Evolutionary conservation across 2,329 filamentous ascomycete species (phyloP).

Genomic region (Clarireedia sp.): DNA sequence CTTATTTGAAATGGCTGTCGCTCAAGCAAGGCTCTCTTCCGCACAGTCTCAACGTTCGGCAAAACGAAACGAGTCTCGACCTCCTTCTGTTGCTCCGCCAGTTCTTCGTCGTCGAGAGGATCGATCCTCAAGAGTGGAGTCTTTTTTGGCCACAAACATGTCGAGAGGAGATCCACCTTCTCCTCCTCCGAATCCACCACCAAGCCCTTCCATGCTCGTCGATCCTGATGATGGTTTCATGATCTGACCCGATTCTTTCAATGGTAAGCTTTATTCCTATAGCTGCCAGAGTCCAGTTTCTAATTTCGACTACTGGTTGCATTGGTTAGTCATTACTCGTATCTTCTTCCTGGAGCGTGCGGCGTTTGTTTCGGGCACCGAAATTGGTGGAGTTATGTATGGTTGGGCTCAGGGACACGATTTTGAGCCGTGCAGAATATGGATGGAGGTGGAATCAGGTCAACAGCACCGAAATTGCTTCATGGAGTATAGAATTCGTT

Average conservation of each 20-base stretch:
- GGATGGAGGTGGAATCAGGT: neutral
- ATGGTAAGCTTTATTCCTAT: constrained; percentile 5
- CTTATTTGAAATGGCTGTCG: neutral
- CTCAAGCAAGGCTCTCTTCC: neutral
- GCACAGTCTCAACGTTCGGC: neutral
- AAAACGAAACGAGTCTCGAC: neutral
- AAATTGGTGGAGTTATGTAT: neutral
- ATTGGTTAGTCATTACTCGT: neutral
- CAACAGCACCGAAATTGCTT: neutral
- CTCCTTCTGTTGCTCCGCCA: neutral
- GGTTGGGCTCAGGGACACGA: no score
- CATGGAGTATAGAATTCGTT: constrained; percentile 4
- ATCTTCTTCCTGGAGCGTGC: neutral
- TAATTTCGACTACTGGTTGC: neutral
- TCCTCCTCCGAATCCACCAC: constrained; percentile 34
- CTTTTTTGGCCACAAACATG: constrained; percentile 15
- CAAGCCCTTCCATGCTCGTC: constrained; percentile 27
- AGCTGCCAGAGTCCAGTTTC: neutral
- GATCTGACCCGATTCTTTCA: constrained; percentile 5
- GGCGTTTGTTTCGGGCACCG: neutral
- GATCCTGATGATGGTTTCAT: constrained; percentile 4
- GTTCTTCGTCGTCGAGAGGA: neutral
- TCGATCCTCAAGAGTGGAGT: neutral
- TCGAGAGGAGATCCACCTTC: constrained; percentile 34
- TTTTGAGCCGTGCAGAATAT: no score